Base-by-base conservation (phyloP, 2,329 filamentous ascomycete genomes). In the Ophidiomyces ophidiicola region DNA sequence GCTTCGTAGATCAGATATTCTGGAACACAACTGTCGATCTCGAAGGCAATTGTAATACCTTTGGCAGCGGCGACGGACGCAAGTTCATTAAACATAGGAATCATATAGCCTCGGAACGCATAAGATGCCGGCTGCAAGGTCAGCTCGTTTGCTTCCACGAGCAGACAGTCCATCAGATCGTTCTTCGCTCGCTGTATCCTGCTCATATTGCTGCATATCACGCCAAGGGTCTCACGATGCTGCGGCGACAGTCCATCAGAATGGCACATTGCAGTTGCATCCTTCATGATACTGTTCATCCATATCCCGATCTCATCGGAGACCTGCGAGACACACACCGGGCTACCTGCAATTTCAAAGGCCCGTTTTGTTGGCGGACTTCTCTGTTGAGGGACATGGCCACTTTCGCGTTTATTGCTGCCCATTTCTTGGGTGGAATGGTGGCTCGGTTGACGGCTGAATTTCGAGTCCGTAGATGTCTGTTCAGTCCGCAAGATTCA, bases 291-390 rank as follows among this genome's bases (percentile, higher is more conserved):
- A 14, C 18, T 39, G 21, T 39, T 39, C 19, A 32, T 32, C 29
- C 20, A 32, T 14, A 39, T 31, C 24, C 25, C 36, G 15, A 39
- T 24, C 20, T 39, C 36, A 21, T 39, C 28, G 19, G 36, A 39
- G 19, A 39, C 11, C 20, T 39, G 20, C 19, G 18, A 29, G 21
- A 39, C 19, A 19, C 28, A 39, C 7, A 32, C 29, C 14, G 36
- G 36, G 20, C 23, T 32, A 2, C 36, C 28, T 6, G 36, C 28
- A 14, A 32, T 11, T 25, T 32, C 14, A 20, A 32, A 32, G 20
- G 5, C 12, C 10, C 10, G 36, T 12, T 19, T 32, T n/a, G n/a
- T n/a, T 10, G 18, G 17, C 21, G 11, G 5, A 21, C 11, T 2
- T 21, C 8, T 23, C 11, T 12, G 10, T 30, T 15, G 12, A 12